Conservation (phyloP, 2,329 filamentous ascomycete species). For the Talaromyces amestolkiae region DNA sequence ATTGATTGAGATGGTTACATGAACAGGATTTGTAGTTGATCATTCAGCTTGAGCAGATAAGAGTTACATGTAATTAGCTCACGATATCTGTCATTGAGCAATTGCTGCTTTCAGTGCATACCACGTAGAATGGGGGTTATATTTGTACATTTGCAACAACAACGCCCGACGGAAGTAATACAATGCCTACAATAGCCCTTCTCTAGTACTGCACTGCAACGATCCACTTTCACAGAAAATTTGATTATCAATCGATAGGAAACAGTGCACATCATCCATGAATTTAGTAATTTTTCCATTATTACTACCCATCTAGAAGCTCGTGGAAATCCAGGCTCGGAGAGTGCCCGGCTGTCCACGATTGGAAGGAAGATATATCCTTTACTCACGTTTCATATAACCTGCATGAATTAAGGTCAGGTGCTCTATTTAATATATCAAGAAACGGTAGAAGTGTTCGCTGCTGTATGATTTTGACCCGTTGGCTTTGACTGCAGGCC, state of each 20-base stretch:
- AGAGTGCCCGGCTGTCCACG: background rate
- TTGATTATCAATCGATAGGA: background rate
- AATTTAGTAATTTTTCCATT: background rate
- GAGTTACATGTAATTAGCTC: background rate
- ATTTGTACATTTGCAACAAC: background rate
- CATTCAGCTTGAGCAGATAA: background rate
- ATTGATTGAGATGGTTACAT: constrained; percentile 4
- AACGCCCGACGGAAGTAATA: background rate
- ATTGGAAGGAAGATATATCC: background rate
- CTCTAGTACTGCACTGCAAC: background rate
- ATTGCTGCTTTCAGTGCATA: background rate
- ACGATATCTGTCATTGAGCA: background rate
- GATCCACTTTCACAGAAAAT: background rate
- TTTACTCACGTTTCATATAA: background rate
- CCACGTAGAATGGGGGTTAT: background rate
- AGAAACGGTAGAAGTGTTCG: background rate
- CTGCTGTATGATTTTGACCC: background rate
- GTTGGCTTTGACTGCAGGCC: background rate
- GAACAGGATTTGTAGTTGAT: constrained; percentile 1
- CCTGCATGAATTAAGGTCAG: background rate
- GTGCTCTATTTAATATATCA: background rate
- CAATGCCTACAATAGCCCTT: constrained; percentile 6
- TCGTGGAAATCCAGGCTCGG: background rate
- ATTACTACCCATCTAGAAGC: background rate
- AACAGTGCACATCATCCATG: background rate